A percentile compares a stretch with the other conserved stretches of the same genome.
Conservation (phyloP, 1,284 basidiomycete species). For the Leccinum fallax region DNA sequence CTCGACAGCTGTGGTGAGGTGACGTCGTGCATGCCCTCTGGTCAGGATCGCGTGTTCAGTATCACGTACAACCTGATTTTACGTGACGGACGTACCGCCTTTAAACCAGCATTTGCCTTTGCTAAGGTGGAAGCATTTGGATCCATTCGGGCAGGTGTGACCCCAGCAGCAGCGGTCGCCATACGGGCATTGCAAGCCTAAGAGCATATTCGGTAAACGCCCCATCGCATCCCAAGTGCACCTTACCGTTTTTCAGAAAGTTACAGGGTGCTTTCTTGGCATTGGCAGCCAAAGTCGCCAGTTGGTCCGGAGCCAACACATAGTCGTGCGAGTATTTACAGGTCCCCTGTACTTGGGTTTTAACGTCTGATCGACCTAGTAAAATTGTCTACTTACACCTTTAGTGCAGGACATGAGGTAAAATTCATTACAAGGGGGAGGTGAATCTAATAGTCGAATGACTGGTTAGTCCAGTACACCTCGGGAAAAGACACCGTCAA, state of each 20-base stretch:
- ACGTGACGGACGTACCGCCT: conserved; percentile 53
- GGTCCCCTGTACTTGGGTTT: conserved; percentile 45
- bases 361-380: conserved; percentile 6
- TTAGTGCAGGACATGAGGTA: conserved; percentile 80
- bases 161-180: conserved; percentile 78
- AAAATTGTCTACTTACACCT: conserved; percentile 51
- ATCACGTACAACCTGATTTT: not conserved
- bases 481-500: conserved; percentile 5
- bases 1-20: conserved; percentile 18
- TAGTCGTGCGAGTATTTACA: conserved; percentile 85
- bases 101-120: conserved; percentile 84
- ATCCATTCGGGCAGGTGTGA: conserved; percentile 78
- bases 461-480: conserved; percentile 14
- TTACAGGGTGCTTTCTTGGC: conserved; percentile 83
- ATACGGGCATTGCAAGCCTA: conserved; percentile 70
- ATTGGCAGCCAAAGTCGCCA: conserved; percentile 62
- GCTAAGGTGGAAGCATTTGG: conserved; percentile 62
- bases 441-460: conserved; percentile 35
- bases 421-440: conserved; percentile 80
- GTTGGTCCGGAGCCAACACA: conserved; percentile 64
- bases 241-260: conserved; percentile 71
- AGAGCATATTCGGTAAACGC: not conserved
- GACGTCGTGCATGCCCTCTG: conserved; percentile 36
- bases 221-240: not conserved
- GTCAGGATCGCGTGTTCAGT: conserved; percentile 7